Percentiles rank a stretch among this genome's conserved stretches.
These are phyloP conservation scores for Ganoderma lingzhi DNA, from an alignment of 1,284 basidiomycete species.

Conservation along the genomic window DNA sequence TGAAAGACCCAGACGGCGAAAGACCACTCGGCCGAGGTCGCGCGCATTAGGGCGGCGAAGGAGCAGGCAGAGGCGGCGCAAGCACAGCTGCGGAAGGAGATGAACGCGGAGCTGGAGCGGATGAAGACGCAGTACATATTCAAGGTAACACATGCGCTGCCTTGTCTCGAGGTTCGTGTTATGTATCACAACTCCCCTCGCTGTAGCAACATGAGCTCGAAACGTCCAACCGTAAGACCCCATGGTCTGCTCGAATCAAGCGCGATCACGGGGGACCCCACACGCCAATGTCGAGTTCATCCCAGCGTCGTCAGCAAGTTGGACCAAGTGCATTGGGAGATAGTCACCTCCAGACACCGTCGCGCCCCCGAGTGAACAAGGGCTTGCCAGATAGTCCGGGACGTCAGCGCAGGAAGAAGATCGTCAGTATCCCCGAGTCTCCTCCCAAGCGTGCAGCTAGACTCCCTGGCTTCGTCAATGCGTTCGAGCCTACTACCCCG, in stretches of 20 bases:
- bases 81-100: conserved; percentile 59
- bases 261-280: conserved; percentile 43
- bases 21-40: conserved; percentile 65
- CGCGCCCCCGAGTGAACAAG: conserved; percentile 44
- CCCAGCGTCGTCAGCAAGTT: conserved; percentile 50
- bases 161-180: conserved; percentile 8
- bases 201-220: conserved; percentile 78
- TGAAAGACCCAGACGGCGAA: conserved; percentile 55
- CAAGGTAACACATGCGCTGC: conserved; percentile 53
- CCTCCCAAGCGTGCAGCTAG: conserved; percentile 18
- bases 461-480: conserved; percentile 46
- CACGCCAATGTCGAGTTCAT: conserved; percentile 48
- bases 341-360: conserved; percentile 49
- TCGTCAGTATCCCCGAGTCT: conserved; percentile 30
- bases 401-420: conserved; percentile 18
- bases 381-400: conserved; percentile 32
- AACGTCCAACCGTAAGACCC: conserved; percentile 58
- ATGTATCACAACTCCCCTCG: conserved; percentile 19
- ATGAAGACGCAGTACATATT: conserved; percentile 74
- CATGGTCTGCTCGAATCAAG: conserved; percentile 51
- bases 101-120: conserved; percentile 74
- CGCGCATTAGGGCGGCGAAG: conserved; percentile 64
- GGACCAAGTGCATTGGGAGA: conserved; percentile 35
- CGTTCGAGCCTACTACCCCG: conserved; percentile 40
- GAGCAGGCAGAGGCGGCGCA: conserved; percentile 66